Percentiles rank a stretch among this genome's conserved stretches.
These are phyloP conservation scores for Penicillium dipodomyicola DNA, from an alignment of 495 filamentous ascomycete species.

Conservation along the genomic window DNA sequence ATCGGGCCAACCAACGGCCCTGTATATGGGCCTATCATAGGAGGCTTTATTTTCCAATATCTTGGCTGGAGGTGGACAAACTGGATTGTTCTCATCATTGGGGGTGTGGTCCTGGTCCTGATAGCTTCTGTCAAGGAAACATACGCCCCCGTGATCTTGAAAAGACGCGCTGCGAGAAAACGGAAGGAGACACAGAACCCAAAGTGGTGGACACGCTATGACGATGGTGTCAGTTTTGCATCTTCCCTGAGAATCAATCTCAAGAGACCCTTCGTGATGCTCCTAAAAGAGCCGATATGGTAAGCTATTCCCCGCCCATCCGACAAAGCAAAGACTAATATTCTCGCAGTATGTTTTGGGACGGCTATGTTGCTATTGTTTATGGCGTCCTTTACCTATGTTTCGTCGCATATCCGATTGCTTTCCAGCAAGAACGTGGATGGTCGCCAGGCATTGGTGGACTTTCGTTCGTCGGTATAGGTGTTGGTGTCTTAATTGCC, in stretches of 20 bases:
- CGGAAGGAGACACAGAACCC: slow-evolving; percentile 65
- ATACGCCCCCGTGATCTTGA: slow-evolving; percentile 66
- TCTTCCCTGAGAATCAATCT: slow-evolving; percentile 45
- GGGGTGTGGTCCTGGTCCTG: slow-evolving; percentile 52
- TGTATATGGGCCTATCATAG: slow-evolving; percentile 60
- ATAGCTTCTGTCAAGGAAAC: slow-evolving; percentile 60
- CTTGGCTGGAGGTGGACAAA: slow-evolving; percentile 87
- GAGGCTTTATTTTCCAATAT: slow-evolving; percentile 67
- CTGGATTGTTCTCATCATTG: slow-evolving; percentile 74
- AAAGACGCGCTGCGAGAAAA: slow-evolving; percentile 43
- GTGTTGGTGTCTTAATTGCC: slow-evolving; percentile 60
- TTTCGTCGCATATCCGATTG: slow-evolving; percentile 76
- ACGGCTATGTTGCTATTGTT: slow-evolving; percentile 63
- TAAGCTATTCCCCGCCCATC: slow-evolving; percentile 28
- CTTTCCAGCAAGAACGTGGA: slow-evolving; percentile 66
- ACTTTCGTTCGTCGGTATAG: slow-evolving; percentile 72
- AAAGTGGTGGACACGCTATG: slow-evolving; percentile 65
- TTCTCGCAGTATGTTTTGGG: slow-evolving; percentile 63
- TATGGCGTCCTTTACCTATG: slow-evolving; percentile 77
- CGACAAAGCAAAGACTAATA: background rate
- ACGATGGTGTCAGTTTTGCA: slow-evolving; percentile 46
- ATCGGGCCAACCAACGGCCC: slow-evolving; percentile 79
- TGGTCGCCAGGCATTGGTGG: slow-evolving; percentile 66
- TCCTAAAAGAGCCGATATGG: slow-evolving; percentile 70
- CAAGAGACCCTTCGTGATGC: slow-evolving; percentile 63